Conservation (phyloP, 495 filamentous ascomycete genomes). For the Rusavskia elegans region DNA sequence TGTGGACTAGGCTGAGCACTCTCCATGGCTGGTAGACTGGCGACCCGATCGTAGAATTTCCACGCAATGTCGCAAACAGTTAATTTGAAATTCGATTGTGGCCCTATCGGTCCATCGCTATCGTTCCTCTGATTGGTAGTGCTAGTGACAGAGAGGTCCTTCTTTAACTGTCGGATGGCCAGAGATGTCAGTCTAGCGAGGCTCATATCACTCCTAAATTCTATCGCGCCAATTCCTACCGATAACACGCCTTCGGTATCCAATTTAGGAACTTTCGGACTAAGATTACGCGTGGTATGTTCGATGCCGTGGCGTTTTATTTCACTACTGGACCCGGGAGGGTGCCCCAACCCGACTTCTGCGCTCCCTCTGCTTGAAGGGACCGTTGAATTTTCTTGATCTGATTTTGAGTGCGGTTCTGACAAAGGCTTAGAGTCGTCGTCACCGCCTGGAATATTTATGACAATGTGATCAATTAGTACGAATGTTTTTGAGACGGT, state of each 20-base stretch:
- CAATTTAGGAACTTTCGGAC: neutral
- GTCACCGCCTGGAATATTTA: neutral
- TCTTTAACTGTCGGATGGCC: neutral
- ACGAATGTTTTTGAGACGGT: neutral
- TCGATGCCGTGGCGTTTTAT: no score
- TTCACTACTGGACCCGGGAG: no score
- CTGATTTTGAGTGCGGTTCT: neutral
- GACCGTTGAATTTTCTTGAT: neutral
- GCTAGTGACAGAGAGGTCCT: no score
- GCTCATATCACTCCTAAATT: conserved; percentile 9
- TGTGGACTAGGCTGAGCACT: neutral
- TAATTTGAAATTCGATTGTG: conserved; percentile 11
- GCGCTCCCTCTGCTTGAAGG: neutral
- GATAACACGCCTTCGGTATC: neutral
- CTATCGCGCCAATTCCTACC: conserved; percentile 1
- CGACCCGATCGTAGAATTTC: conserved; percentile 49
- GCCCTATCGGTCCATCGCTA: no score
- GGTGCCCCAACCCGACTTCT: no score
- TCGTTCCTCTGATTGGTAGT: no score
- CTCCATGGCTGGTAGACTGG: conserved; percentile 16
- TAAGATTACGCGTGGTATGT: neutral
- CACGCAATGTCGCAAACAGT: conserved; percentile 37
- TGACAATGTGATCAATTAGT: neutral
- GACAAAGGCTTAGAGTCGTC: neutral
- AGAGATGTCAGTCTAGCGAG: conserved; percentile 9